Evolutionary conservation across 1,284 basidiomycete species (phyloP), one percentile per base, ranked within the genome.

Genomic region (Irpex sp.): DNA sequence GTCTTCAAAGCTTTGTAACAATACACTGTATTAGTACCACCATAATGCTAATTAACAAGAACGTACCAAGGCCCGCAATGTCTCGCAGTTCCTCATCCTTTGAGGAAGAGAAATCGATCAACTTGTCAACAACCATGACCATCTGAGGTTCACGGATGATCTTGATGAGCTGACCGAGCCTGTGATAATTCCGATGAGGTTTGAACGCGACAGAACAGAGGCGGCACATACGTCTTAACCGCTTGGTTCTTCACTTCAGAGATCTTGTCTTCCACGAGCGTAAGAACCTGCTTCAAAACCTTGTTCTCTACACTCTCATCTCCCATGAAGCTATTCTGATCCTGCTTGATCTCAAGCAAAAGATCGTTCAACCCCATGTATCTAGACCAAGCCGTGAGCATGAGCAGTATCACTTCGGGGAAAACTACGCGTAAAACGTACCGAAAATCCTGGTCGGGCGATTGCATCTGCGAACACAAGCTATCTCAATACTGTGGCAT

Each of bases 191-290:
- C 31, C 38, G 55, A 56, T 38, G 13, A 49, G 17, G 17, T 15
- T 13, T 17, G 36, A 9, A 19, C 9, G 17, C 37, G 47, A 38
- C 49, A 37, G 36, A 26, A 19, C 51, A 19, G 21, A 17, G 15
- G 9, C 57, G 58, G 15, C 67, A 70, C 84, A 63, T 70, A 94
- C 96, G 94, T 96, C 79, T 95, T 94, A 13, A 97, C 96, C 1
- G 95, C 94, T 73, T 96, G 92, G 74, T 98, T 98, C 82, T 98
- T 98, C 68, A 99, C 97, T 79, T 99, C 97, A 13, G 94, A 94
- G 71, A 97, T 98, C 77, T 89, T 89, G 78, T 99, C 97, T 72
- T 93, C 89, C 9, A 97, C 89, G 21, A 97, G 83, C 21, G 86
- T 81, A 21, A 98, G 81, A 1, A 97, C 94, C 71, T 91, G 87